phyloP scores from a whole-genome alignment of 306 rosid species.

The Bauhinia variegata region DNA sequence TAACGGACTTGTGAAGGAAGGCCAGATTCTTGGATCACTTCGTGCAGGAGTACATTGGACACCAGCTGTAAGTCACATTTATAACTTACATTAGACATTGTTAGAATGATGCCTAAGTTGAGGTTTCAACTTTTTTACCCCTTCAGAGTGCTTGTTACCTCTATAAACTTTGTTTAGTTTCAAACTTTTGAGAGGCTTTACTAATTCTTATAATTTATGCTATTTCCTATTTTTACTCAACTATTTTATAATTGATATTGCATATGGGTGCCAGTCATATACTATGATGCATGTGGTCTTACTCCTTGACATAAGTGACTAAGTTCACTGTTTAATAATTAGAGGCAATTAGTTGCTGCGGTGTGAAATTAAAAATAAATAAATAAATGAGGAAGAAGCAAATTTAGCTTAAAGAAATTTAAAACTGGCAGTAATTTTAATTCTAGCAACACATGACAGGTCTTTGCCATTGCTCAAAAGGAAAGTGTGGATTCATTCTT shows the following conservation, averaged over 20 bases:
- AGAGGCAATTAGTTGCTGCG: constrained; percentile 2
- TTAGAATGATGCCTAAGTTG: constrained; percentile 11
- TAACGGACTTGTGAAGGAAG: constrained; percentile 82
- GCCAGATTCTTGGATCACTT: constrained; percentile 78
- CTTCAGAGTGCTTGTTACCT: constrained; percentile 5
- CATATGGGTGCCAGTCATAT: constrained; percentile 10
- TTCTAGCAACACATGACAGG: constrained; percentile 55
- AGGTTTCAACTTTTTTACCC: constrained; percentile 29
- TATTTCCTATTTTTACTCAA: constrained; percentile 15
- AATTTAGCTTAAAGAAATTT: not conserved
- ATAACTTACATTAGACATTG: constrained; percentile 16
- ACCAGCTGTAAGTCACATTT: constrained; percentile 76
- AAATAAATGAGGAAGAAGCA: not conserved
- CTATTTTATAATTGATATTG: constrained; percentile 18
- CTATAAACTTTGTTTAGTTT: constrained; percentile 15
- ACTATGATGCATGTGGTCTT: constrained; percentile 4
- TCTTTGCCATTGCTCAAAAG: constrained; percentile 90
- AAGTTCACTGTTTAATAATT: constrained; percentile 16
- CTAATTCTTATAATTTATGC: constrained; percentile 2
- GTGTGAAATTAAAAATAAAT: no score
- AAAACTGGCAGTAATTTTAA: constrained; percentile 2
- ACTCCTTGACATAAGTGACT: not conserved
- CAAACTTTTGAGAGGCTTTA: constrained; percentile 6
- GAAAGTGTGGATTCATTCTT: constrained; percentile 85
- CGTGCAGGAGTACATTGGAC: constrained; percentile 99